Percentiles rank a stretch among this genome's conserved stretches.
phyloP scores from a whole-genome alignment of 176 grass and related monocot species.

The Oryza longistaminata region DNA sequence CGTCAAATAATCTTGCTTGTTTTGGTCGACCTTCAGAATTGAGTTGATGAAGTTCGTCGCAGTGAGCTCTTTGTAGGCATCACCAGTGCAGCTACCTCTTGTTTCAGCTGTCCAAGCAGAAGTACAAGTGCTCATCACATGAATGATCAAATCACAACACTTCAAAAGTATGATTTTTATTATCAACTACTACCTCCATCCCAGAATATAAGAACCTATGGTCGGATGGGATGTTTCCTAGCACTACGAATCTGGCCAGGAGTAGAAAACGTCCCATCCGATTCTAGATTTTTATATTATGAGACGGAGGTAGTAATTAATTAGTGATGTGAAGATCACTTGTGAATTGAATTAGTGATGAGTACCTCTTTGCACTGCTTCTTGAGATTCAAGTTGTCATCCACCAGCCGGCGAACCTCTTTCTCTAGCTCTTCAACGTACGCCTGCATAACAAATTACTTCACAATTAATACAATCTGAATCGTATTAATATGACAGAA shows the following conservation, averaged over 20 bases:
- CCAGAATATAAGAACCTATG: no score
- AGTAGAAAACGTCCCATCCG: no score
- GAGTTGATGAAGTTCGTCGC: constrained; percentile 44
- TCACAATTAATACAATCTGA: neutral
- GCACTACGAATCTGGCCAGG: no score
- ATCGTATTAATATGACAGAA: neutral
- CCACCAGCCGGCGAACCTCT: constrained; percentile 51
- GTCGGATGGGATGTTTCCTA: no score
- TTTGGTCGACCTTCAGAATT: constrained; percentile 37
- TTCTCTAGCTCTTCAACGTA: constrained; percentile 58
- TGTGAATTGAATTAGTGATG: neutral
- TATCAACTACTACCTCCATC: no score
- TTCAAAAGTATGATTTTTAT: no score
- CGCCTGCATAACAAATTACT: constrained; percentile 29
- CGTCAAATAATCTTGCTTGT: neutral
- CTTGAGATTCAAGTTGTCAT: constrained; percentile 57
- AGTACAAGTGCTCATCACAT: neutral
- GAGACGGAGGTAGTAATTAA: no score
- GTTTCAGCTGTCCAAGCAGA: constrained; percentile 39
- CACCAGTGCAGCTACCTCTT: constrained; percentile 43
- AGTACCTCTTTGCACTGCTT: constrained; percentile 64
- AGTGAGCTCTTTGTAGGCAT: constrained; percentile 46
- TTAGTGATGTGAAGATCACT: neutral
- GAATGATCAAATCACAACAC: neutral
- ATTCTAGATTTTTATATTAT: no score